A percentile compares a stretch with the other conserved stretches of the same genome.
Conservation (phyloP, 495 filamentous ascomycete species). For the Cairneyella variabilis region DNA sequence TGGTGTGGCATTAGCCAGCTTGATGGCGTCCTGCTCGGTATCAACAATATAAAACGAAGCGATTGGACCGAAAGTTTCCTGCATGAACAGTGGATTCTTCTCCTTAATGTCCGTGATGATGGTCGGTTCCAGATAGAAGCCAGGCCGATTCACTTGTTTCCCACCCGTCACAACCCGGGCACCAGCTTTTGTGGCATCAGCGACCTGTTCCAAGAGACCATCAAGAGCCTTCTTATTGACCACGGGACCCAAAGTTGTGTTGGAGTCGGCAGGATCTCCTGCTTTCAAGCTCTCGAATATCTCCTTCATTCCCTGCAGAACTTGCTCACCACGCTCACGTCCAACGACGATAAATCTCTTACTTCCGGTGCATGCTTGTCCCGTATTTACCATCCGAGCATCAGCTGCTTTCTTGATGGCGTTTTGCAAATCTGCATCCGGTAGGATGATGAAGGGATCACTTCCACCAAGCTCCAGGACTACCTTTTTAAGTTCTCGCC, state of each 20-base stretch:
- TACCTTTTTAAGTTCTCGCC: conserved; percentile 67
- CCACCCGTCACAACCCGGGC: conserved; percentile 67
- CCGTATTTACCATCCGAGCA: conserved; percentile 88
- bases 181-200: conserved; percentile 79
- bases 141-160: conserved; percentile 57
- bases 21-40: conserved; percentile 73
- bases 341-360: conserved; percentile 91
- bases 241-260: conserved; percentile 81
- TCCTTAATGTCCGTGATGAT: conserved; percentile 78
- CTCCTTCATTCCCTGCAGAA: conserved; percentile 67
- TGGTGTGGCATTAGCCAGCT: conserved; percentile 87
- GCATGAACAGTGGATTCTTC: conserved; percentile 80
- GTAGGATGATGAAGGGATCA: conserved; percentile 81
- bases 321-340: conserved; percentile 69
- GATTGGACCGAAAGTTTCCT: conserved; percentile 92
- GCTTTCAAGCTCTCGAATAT: conserved; percentile 79
- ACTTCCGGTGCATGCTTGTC: conserved; percentile 88
- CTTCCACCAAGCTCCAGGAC: conserved; percentile 88
- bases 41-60: conserved; percentile 89
- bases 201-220: conserved; percentile 69
- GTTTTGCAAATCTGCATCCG: conserved; percentile 79
- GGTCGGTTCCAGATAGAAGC: conserved; percentile 80
- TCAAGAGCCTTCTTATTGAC: conserved; percentile 68
- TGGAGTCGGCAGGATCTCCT: conserved; percentile 72
- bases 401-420: conserved; percentile 86